These are phyloP conservation scores for Umbilicaria muhlenbergii DNA, from an alignment of 495 filamentous ascomycete species.

Conservation along the genomic window DNA sequence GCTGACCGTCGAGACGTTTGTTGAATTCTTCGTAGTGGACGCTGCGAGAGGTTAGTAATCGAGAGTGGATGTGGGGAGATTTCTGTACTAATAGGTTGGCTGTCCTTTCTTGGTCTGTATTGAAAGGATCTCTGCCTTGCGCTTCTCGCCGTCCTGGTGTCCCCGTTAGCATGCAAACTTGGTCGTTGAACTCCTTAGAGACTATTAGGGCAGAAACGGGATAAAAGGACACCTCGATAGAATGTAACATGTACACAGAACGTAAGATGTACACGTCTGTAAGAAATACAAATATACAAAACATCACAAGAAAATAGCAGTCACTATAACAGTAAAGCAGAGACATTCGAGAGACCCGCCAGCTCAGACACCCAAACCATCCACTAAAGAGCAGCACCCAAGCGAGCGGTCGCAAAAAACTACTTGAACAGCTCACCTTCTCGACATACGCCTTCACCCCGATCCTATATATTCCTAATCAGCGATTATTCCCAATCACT, in stretches of 20 bases:
- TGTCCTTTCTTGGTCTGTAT: constrained; percentile 73
- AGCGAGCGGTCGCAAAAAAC: background rate
- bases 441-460: constrained; percentile 60
- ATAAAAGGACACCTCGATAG: background rate
- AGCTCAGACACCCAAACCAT: background rate
- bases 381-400: background rate
- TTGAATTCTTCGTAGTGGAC: constrained; percentile 99
- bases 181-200: background rate
- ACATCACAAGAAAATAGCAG: too few relatives aligned
- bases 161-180: constrained; percentile 3
- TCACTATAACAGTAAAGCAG: background rate
- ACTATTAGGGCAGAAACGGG: constrained; percentile 5
- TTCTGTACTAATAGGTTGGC: constrained; percentile 58
- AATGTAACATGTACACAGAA: too few relatives aligned
- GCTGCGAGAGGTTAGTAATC: constrained; percentile 21
- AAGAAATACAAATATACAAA: too few relatives aligned
- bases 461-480: constrained; percentile 39
- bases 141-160: constrained; percentile 58
- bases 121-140: constrained; percentile 85
- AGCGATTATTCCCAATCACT: constrained; percentile 10
- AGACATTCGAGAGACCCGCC: background rate
- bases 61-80: background rate
- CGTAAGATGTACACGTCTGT: too few relatives aligned
- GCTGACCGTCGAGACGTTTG: constrained; percentile 74
- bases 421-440: constrained; percentile 31